Conservation (phyloP, 768 basidiomycete genomes). For the Lactarius tabidus region DNA sequence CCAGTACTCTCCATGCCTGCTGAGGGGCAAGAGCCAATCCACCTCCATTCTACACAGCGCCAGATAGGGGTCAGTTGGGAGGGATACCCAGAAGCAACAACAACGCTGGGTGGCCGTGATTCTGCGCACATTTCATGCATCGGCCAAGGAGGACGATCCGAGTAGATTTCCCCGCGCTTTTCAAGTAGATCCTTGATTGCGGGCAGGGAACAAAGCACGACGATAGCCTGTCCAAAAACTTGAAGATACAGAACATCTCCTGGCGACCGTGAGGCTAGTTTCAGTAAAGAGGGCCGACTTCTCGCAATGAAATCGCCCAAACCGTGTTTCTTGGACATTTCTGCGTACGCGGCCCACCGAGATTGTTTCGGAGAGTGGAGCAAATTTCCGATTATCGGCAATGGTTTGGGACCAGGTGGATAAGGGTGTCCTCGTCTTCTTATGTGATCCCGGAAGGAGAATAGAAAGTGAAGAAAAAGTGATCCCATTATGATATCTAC, state of each 20-base stretch:
- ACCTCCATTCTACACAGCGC: background rate
- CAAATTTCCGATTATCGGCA: constrained; percentile 2
- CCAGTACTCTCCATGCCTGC: background rate
- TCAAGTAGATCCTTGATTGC: constrained; percentile 36
- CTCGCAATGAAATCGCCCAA: background rate
- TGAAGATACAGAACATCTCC: constrained; percentile 24
- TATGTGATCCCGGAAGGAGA: too few species aligned
- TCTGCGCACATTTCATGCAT: background rate
- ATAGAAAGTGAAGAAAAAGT: too few species aligned
- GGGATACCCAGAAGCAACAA: too few species aligned
- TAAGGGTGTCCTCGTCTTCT: too few species aligned
- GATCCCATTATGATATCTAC: too few species aligned
- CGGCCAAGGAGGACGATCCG: background rate
- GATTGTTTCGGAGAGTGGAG: background rate
- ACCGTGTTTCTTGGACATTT: background rate
- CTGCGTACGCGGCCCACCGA: background rate
- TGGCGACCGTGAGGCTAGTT: background rate
- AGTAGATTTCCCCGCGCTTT: constrained; percentile 1
- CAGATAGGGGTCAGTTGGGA: too few species aligned
- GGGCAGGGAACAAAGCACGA: constrained; percentile 45
- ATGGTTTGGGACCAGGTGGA: background rate
- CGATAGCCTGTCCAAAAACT: constrained; percentile 43
- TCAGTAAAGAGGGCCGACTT: background rate
- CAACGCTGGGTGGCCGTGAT: background rate
- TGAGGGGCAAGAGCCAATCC: background rate